Evolutionary conservation across 768 basidiomycete genomes (phyloP), one percentile per base, ranked within the genome.

Genomic region (Calocera viscosa): DNA sequence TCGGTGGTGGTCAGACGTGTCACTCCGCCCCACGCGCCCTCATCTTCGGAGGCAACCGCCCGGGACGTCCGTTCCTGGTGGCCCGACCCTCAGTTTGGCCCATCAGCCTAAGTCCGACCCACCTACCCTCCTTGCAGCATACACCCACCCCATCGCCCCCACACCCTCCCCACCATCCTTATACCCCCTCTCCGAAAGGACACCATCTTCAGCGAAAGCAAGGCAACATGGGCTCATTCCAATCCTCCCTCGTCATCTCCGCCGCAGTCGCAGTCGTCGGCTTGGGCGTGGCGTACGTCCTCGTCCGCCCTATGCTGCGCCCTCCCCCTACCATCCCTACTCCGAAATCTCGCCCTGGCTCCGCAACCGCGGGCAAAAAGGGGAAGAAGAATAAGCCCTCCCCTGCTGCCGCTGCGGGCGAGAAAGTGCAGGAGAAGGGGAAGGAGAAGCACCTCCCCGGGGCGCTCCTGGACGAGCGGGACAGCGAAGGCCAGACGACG

Each of bases 401-500:
- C 30, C 19, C 53, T 5, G 8, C 53, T 32, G 8, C 53, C 30
- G 19, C 53, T 26, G 14, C 53, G 26, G 2, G 5, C 53, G 30
- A 10, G 7, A 5, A 38, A 19, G 14, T 14, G 16, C 53, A 32
- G 53, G 53, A 2, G 43, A 49, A 49, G 14, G 53, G 10, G 24
- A 32, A 60, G 53, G 53, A 60, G 53, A 60, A 60, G 19, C 53
- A 26, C 24, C 53, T 60, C 7, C 53, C 53, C 26, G 53, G 53
- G 8, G 53, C 26, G 14, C 30, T 60, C 14, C 14, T 32, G 14
- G 53, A 60, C n/a, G n/a, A n/a, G n/a, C n/a, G n/a, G 26, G 53
- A 60, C 22, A 60, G 53, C 53, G 53, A 60, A 19, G 53, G 14
- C 35, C 35, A 38, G 14, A 60, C 53, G 26, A 60, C 14, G 14